Base-by-base conservation (phyloP, 2,329 filamentous ascomycete genomes). In the Curvularia verruculosa region DNA sequence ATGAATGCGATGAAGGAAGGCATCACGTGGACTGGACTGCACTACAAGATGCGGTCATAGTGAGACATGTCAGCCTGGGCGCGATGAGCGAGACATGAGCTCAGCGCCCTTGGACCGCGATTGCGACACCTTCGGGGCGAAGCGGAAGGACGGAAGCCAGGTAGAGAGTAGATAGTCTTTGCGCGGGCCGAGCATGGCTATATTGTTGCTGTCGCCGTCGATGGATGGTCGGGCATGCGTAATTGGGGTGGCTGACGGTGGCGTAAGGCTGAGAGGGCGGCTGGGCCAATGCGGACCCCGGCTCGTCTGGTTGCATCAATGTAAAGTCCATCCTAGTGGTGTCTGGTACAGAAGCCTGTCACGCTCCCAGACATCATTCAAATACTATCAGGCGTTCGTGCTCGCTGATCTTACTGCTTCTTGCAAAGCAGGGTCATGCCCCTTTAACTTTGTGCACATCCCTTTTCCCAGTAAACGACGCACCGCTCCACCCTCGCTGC, bases 201-300 rank as follows among this genome's bases (percentile, higher is more conserved):
- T 31, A 9, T 15, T 12, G n/a, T n/a, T n/a, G n/a, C 8, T 29
- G 28, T 29, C 29, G 10, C n/a, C 4, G 26, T 8, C 26, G 5
- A 29, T 29, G 26, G 26, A 29, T 29, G 26, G 26, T 5, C 26
- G 7, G 26, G 26, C 23, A 29, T 45, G 43, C n/a, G 10, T 21
- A 48, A 52, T 43, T 18, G 39, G 21, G 34, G 55, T 58, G 55
- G 55, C 55, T 58, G 55, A 54, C 19, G 39, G 24, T 58, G 55
- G 55, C 46, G 34, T 54, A 58, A 54, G 55, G 55, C 55, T 58
- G 55, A 54, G 37, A 18, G 19, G n/a, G 43, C 39, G 36, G 48
- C 39, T 40, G 46, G 34, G 23, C 50, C 50, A 47, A 40, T 18
- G 50, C 50, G 39, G 28, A 54, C 52, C 52, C 52, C 48, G 52